Conservation (phyloP, 495 filamentous ascomycete genomes). For the Hapsidospora chrysogenum region DNA sequence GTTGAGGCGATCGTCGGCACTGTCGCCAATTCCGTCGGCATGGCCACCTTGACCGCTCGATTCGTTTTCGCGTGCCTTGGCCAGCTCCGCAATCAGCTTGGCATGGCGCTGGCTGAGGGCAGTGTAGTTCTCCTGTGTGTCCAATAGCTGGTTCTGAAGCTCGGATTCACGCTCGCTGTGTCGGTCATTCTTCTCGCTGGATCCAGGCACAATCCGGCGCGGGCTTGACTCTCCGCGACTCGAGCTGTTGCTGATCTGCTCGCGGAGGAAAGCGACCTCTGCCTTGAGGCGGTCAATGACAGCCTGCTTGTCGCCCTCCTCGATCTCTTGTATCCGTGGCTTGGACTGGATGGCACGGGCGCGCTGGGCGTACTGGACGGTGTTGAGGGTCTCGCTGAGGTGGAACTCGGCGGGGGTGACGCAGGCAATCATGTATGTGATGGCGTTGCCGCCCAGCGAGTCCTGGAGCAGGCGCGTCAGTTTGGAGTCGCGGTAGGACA, state of each 20-base stretch:
- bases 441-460: slow-evolving; percentile 93
- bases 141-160: slow-evolving; percentile 84
- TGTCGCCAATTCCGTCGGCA: slow-evolving; percentile 49
- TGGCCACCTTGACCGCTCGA: slow-evolving; percentile 28
- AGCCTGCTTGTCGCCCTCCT: slow-evolving; percentile 90
- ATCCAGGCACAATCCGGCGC: slow-evolving; percentile 25
- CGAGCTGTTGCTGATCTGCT: slow-evolving; percentile 64
- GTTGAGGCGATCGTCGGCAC: slow-evolving; percentile 75
- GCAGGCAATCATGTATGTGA: slow-evolving; percentile 99
- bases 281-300: slow-evolving; percentile 87
- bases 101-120: slow-evolving; percentile 82
- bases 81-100: slow-evolving; percentile 85
- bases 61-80: slow-evolving; percentile 60
- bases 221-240: slow-evolving; percentile 43
- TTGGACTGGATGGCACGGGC: slow-evolving; percentile 96
- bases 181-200: slow-evolving; percentile 61
- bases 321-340: slow-evolving; percentile 84
- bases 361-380: slow-evolving; percentile 90
- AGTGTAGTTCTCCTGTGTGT: slow-evolving; percentile 88
- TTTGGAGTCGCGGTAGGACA: slow-evolving; percentile 95
- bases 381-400: slow-evolving; percentile 94
- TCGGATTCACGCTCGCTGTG: slow-evolving; percentile 75
- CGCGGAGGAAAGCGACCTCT: slow-evolving; percentile 83
- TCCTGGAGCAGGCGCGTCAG: slow-evolving; percentile 93
- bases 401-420: slow-evolving; percentile 96